phyloP scores from a whole-genome alignment of 2,329 filamentous ascomycete species.

The Pseudohalonectria lignicola region DNA sequence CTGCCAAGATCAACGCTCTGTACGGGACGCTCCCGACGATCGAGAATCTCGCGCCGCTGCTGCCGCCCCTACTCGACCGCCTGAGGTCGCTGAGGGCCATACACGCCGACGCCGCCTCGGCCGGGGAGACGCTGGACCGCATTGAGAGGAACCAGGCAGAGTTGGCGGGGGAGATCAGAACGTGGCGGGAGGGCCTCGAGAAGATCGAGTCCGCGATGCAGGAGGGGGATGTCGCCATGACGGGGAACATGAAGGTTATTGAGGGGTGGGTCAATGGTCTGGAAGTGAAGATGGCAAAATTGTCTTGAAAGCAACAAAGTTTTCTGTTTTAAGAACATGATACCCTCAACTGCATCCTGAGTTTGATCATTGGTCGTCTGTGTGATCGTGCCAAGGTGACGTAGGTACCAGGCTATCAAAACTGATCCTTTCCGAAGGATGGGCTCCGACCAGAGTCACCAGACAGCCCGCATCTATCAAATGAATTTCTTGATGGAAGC shows the following conservation, averaged over 20 bases:
- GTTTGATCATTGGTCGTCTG: too few species aligned
- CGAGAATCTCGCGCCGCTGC: constrained; percentile 70
- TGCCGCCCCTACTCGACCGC: constrained; percentile 77
- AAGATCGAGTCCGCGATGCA: constrained; percentile 68
- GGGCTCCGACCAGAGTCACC: too few species aligned
- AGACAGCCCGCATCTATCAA: too few species aligned
- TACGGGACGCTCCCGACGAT: constrained; percentile 85
- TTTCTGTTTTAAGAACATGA: background rate
- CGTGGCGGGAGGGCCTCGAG: constrained; percentile 73
- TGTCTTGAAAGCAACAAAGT: constrained; percentile 23
- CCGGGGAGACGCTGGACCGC: constrained; percentile 63
- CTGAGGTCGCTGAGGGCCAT: constrained; percentile 74
- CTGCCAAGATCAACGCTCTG: constrained; percentile 80
- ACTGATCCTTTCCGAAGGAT: too few species aligned
- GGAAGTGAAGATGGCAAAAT: constrained; percentile 60
- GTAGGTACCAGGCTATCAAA: too few species aligned
- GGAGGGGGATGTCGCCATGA: constrained; percentile 58
- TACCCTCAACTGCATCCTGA: too few species aligned
- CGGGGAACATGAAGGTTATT: constrained; percentile 72
- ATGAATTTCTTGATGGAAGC: too few species aligned
- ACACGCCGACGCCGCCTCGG: constrained; percentile 77
- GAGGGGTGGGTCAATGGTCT: constrained; percentile 82
- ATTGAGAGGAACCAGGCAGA: constrained; percentile 73
- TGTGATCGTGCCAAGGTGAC: too few species aligned
- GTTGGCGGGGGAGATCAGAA: constrained; percentile 72